Base-by-base conservation (phyloP, 2,329 filamentous ascomycete species). In the Blastomyces gilchristii region DNA sequence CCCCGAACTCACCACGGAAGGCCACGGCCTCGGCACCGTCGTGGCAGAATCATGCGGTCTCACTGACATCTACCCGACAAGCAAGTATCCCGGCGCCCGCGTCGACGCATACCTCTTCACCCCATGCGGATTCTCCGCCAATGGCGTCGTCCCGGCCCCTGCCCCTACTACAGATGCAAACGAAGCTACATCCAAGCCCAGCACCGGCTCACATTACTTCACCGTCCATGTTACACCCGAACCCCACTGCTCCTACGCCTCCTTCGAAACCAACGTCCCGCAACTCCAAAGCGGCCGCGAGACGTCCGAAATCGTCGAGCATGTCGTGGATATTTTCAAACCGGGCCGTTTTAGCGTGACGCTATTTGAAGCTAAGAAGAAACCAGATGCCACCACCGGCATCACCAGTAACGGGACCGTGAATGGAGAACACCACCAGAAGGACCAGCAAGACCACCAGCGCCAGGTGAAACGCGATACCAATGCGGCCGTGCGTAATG, bases 211-310 rank as follows among this genome's bases (percentile, higher is more conserved):
- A 50, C 91, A 97, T 78, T 99, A 99, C 79, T 99, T 97, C 78
- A 99, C 93, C 0, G 94, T 99, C 31, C 94, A 99, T 73, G 94
- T 99, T 68, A 99, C 94, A 0, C 94, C 94, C 0, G 94, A 99
- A 81, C 91, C 93, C 16, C 87, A 96, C 71, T 99, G 93, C 81
- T 97, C 92, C 5, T 99, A 96, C 75, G 94, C 94, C 45, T 97
- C 91, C 1, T 99, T 99, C 73, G 94, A 99, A 81, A 97, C 94
- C 68, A 99, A 97, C 70, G 93, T 99, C 3, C 94, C 94, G 1
- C 89, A 91, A 34, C 87, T 86, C 5, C 91, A 96, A 78, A 90
- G 85, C 63, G 92, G 92, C 18, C 88, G 92, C 66, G 89, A 92
- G 73, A 97, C 93, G 0, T 86, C 87, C 34, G 93, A 96, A 67